These are phyloP conservation scores for Sporothrix pallida DNA, from an alignment of 2,329 filamentous ascomycete species.

Conservation along the genomic window DNA sequence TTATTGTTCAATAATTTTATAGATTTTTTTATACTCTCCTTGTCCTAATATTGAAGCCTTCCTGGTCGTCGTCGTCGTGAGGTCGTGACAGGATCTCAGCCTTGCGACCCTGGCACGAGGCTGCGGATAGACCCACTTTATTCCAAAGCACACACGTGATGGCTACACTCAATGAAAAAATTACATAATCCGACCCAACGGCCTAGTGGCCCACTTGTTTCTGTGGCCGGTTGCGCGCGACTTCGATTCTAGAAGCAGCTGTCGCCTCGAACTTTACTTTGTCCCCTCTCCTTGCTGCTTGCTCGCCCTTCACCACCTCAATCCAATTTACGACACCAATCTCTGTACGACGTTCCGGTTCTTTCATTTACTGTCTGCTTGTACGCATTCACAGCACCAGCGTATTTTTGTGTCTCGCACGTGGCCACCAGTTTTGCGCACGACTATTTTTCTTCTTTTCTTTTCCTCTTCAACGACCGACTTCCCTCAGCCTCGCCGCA, in stretches of 20 bases:
- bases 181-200: neutral
- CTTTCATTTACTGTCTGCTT: neutral
- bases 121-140: neutral
- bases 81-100: neutral
- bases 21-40: too few species aligned
- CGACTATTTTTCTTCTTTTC: neutral
- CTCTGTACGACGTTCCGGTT: neutral
- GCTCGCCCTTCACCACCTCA: neutral
- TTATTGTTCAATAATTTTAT: too few species aligned
- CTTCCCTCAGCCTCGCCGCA: neutral
- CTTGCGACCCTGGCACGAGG: slow-evolving; percentile 23
- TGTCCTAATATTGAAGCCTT: too few species aligned
- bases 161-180: neutral
- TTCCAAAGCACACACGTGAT: neutral
- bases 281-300: neutral
- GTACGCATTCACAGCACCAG: neutral
- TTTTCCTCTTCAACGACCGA: neutral
- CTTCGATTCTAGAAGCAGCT: slow-evolving; percentile 13
- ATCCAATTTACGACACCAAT: neutral
- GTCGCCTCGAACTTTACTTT: slow-evolving; percentile 2
- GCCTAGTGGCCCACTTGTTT: neutral
- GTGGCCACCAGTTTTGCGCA: neutral
- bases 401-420: slow-evolving; percentile 13
- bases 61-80: too few species aligned
- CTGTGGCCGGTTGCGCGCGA: neutral